A percentile compares a stretch with the other conserved stretches of the same genome.
These are phyloP conservation scores for Goffeauzyma gilvescens DNA, from an alignment of 768 basidiomycete species.

Conservation along the genomic window DNA sequence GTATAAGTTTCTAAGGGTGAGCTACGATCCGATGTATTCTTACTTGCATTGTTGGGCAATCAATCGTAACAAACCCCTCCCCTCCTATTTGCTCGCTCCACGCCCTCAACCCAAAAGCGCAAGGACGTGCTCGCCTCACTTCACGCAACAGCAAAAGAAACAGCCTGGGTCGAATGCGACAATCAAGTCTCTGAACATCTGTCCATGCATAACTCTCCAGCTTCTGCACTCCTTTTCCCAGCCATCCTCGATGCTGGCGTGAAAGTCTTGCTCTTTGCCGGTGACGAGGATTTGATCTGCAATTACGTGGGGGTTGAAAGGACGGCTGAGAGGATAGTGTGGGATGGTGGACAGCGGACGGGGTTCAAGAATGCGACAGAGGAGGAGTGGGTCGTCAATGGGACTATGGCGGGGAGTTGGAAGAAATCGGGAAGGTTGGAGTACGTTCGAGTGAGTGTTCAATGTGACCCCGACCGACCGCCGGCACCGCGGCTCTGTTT, in stretches of 20 bases:
- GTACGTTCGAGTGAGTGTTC: constrained; percentile 55
- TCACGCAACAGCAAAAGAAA: constrained; percentile 58
- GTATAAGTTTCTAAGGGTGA: constrained; percentile 58
- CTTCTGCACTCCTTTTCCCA: constrained; percentile 61
- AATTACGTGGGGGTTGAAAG: constrained; percentile 81
- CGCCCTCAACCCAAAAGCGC: constrained; percentile 37
- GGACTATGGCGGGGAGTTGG: constrained; percentile 72
- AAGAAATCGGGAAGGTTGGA: constrained; percentile 71
- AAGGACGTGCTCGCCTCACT: constrained; percentile 60
- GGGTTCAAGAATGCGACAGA: constrained; percentile 41
- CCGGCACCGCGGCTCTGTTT: not conserved
- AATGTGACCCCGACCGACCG: too few relatives aligned
- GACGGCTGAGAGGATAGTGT: constrained; percentile 61
- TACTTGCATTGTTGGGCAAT: too few relatives aligned
- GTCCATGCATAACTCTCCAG: constrained; percentile 40
- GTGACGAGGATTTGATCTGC: constrained; percentile 91
- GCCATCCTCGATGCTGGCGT: constrained; percentile 51
- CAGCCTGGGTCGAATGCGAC: constrained; percentile 76
- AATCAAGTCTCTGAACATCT: constrained; percentile 48
- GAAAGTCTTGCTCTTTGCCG: constrained; percentile 75
- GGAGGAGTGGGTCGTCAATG: constrained; percentile 43
- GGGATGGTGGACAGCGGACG: constrained; percentile 69
- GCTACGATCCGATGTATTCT: too few relatives aligned
- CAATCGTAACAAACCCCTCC: too few relatives aligned
- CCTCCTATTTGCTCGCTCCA: too few relatives aligned